Evolutionary conservation across 352 stramenopile species (phyloP), one percentile per base, ranked within the genome.

Genomic region (Pythium phragmiticola): DNA sequence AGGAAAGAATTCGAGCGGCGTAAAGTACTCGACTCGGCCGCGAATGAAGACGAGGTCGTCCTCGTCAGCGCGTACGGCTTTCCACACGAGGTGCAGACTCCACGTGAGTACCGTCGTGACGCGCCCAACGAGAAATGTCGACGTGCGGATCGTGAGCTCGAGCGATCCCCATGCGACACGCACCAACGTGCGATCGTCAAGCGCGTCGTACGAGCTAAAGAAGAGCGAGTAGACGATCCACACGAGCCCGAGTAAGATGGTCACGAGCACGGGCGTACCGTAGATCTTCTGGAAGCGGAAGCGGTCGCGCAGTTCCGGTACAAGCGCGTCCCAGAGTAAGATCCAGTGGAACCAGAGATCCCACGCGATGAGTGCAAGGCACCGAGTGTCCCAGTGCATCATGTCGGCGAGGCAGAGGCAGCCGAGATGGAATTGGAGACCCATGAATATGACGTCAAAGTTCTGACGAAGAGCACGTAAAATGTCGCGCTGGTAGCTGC

Each of bases 181-280:
- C 8, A 60, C 2, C 11, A 69, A 21, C 7, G 36, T 51, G 48
- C 57, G 64, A 52, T 70, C 64, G 16, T 63, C 33, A 2, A 72
- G 49, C 21, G 57, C 57, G 33, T 72, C 33, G 53, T 66, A 59
- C 19, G 43, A 46, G 37, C 65, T 63, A 42, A 72, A 67, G 45
- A 63, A 72, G 16, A 72, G 59, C 48, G 65, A 63, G 54, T 72
- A 72, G 14, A 59, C 41, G 36, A 72, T 60, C 59, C 65, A 67
- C n/a, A 48, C 16, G 11, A 67, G 28, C 8, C 53, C 51, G 2
- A 72, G 33, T 37, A 66, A 53, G 57, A 70, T 70, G 28, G 28
- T 39, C 5, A 65, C 17, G 2, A 69, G 52, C 39, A 72, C 65
- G 6, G 65, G 65, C 43, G 59, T 64, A 11, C 49, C 65, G 36